Evolutionary conservation across 2,329 filamentous ascomycete species (phyloP).

Genomic region (Paraphaeosphaeria sporulosa): DNA sequence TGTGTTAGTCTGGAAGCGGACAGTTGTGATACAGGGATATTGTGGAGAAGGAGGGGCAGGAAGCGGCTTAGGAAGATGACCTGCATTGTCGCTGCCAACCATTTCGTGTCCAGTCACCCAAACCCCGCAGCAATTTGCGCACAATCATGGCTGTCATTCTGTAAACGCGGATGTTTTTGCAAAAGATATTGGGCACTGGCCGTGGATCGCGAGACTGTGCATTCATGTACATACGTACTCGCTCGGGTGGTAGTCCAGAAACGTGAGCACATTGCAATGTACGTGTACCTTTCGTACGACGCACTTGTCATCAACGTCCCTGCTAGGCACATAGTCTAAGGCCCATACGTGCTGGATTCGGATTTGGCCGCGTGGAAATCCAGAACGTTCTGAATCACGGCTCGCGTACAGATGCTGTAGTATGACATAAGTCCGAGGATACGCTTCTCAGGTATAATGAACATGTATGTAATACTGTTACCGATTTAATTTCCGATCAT

Average conservation of each 20-base stretch:
- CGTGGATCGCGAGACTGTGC: background rate
- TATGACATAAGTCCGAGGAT: background rate
- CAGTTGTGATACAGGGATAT: slow-evolving; percentile 5
- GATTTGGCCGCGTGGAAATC: background rate
- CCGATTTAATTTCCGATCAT: background rate
- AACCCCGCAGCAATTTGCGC: background rate
- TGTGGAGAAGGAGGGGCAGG: slow-evolving; percentile 11
- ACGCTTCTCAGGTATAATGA: background rate
- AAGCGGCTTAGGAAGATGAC: background rate
- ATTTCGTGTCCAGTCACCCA: background rate
- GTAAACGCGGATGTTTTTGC: background rate
- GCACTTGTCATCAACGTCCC: background rate
- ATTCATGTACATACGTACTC: background rate
- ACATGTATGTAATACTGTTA: background rate
- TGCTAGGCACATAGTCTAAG: background rate
- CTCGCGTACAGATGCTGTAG: background rate
- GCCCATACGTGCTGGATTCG: background rate
- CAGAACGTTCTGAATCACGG: too few relatives aligned
- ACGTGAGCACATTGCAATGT: background rate
- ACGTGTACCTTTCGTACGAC: slow-evolving; percentile 1
- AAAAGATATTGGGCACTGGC: background rate
- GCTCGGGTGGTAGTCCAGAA: background rate
- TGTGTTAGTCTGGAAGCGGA: slow-evolving; percentile 4
- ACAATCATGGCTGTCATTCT: background rate
- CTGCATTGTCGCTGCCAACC: background rate